Evolutionary conservation across 2,329 filamentous ascomycete genomes (phyloP).

Genomic region (Lithohypha guttulata): DNA sequence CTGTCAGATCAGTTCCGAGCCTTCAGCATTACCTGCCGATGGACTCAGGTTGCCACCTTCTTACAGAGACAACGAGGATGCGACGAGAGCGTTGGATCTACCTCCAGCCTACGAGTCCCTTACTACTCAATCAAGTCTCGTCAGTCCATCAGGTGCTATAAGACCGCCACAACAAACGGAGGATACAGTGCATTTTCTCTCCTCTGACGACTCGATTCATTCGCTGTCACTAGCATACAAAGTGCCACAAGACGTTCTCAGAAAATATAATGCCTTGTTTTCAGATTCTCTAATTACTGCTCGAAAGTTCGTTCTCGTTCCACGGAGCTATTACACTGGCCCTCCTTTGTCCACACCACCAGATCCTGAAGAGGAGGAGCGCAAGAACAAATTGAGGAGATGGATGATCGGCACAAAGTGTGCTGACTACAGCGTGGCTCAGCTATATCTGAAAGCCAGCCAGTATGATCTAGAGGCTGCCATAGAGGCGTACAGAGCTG

Average conservation of each 20-base stretch:
- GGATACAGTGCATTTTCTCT: constrained; percentile 65
- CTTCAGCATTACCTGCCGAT: constrained; percentile 48
- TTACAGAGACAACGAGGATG: constrained; percentile 16
- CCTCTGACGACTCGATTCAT: constrained; percentile 57
- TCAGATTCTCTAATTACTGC: constrained; percentile 61
- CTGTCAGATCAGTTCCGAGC: constrained; percentile 59
- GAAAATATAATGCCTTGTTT: constrained; percentile 58
- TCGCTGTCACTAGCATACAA: constrained; percentile 62
- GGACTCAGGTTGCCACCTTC: constrained; percentile 42
- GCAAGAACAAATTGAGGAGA: constrained; percentile 59
- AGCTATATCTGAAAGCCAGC: constrained; percentile 62
- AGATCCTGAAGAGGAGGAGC: constrained; percentile 54
- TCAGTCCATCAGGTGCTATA: constrained; percentile 9
- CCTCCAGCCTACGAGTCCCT: constrained; percentile 19
- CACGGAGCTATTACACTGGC: constrained; percentile 56
- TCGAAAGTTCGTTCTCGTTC: constrained; percentile 60
- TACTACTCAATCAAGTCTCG: constrained; percentile 12
- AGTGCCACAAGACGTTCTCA: constrained; percentile 53
- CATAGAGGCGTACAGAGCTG: constrained; percentile 53
- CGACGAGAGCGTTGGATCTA: neutral
- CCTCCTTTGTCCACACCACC: constrained; percentile 25
- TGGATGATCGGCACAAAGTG: constrained; percentile 72
- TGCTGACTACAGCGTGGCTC: constrained; percentile 51
- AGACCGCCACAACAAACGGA: constrained; percentile 26
- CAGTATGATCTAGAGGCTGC: constrained; percentile 57